Evolutionary conservation across 176 grass and related monocot genomes (phyloP), one percentile per base, ranked within the genome.

Genomic region (Hsuehochloa calcarea): DNA sequence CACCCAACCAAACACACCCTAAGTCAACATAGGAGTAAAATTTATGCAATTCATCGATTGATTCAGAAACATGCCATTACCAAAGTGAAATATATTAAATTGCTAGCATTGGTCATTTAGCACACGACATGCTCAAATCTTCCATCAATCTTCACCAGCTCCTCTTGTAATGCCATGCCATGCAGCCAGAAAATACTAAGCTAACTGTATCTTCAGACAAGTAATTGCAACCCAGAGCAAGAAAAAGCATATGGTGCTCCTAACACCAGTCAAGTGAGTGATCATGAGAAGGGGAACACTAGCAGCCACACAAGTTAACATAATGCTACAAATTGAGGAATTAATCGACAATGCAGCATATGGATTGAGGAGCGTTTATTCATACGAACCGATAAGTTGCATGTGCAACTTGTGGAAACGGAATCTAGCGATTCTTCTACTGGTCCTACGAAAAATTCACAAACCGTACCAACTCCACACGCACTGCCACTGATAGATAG

Each of bases 271-370:
- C 44, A 49, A 25, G 29, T 13, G 14, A 25, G 29, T 13, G 14
- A 1, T 16, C 5, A 77, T 27, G 40, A 78, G 22, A 50, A 15
- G 70, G 50, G 5, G 17, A 49, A 66, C 10, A 50, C 14, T 14
- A 51, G 11, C 45, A 23, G 1, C 6, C 9, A 52, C 12, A 80
- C 35, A 55, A 6, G 22, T 13, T 13, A 26, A 80, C 31, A 59
- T 8, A 88, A 78, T 56, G 58, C 25, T 22, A 37, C 27, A 34
- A 29, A 29, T 29, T 29, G 31, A 34, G 31, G 31, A 2, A 34
- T 34, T 44, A 72, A 72, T 65, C 0, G 20, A 47, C 37, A 84
- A 73, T 79, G 74, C 39, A 74, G 41, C 54, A 78, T 69, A 16
- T 38, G 72, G 77, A 87, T 27, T 19, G 5, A 27, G 3, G 37